These are phyloP conservation scores for Alternaria tenuissima DNA, from an alignment of 2,329 filamentous ascomycete genomes.

Conservation along the genomic window DNA sequence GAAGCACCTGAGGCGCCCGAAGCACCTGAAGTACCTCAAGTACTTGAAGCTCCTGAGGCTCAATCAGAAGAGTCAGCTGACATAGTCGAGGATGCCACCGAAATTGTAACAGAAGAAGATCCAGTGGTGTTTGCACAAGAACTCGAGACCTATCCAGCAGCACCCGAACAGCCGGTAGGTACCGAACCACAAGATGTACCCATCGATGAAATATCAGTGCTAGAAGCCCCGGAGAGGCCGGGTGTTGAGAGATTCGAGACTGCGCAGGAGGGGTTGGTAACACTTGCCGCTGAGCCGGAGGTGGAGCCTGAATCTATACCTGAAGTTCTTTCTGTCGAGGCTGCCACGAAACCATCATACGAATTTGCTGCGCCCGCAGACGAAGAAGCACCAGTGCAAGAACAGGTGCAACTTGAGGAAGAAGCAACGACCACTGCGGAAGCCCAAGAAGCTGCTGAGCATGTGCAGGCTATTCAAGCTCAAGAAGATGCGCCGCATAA, in stretches of 20 bases:
- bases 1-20: neutral
- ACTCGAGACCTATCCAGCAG: neutral
- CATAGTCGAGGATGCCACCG: neutral
- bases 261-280: neutral
- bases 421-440: neutral
- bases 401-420: constrained; percentile 9
- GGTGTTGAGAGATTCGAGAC: neutral
- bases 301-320: neutral
- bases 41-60: constrained; percentile 1
- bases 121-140: neutral
- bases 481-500: constrained; percentile 1
- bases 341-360: constrained; percentile 1
- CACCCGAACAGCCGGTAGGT: neutral
- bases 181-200: constrained; percentile 14
- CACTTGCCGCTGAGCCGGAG: neutral
- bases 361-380: constrained; percentile 1
- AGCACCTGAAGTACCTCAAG: neutral
- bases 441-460: constrained; percentile 1
- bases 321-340: neutral
- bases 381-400: neutral
- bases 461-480: neutral
- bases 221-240: neutral
- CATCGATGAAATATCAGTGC: constrained; percentile 7
- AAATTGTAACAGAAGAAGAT: neutral
- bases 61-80: constrained; percentile 6